Evolutionary conservation across 2,329 filamentous ascomycete genomes (phyloP).

Genomic region (Fusarium metavorans): DNA sequence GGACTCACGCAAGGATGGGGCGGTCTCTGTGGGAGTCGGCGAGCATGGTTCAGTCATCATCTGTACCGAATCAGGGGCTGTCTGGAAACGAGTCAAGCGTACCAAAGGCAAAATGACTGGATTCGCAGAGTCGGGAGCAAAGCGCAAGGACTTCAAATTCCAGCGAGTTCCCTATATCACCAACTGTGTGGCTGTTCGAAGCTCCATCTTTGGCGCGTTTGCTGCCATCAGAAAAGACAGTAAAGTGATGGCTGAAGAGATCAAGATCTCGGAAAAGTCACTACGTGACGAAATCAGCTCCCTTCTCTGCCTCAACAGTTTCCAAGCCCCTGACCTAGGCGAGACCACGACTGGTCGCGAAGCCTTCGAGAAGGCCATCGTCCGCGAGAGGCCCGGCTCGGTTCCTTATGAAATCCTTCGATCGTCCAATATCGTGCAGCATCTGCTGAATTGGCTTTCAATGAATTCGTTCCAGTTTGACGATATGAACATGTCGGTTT

Average conservation of each 20-base stretch:
- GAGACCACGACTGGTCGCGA: conserved; percentile 56
- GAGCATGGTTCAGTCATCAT: conserved; percentile 96
- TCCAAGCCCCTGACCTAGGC: conserved; percentile 58
- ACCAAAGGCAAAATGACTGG: conserved; percentile 80
- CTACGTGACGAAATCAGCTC: conserved; percentile 81
- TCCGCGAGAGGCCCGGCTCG: conserved; percentile 60
- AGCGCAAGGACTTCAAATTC: conserved; percentile 94
- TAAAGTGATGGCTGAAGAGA: conserved; percentile 79
- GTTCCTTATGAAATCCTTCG: conserved; percentile 67
- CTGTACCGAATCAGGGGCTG: conserved; percentile 90
- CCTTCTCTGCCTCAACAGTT: conserved; percentile 75
- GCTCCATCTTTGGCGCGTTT: conserved; percentile 91
- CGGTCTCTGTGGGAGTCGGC: conserved; percentile 86
- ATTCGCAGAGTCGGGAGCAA: conserved; percentile 63
- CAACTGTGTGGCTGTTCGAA: conserved; percentile 84
- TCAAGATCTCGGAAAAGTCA: conserved; percentile 73
- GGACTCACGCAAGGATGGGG: conserved; percentile 89
- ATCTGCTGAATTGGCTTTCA: conserved; percentile 65
- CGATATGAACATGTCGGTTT: conserved; percentile 59
- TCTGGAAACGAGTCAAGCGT: conserved; percentile 90
- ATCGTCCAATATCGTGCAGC: conserved; percentile 74
- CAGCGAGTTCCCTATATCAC: conserved; percentile 90
- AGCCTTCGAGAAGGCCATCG: conserved; percentile 48
- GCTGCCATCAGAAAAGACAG: conserved; percentile 88
- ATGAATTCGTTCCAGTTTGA: conserved; percentile 54